Conservation (phyloP, 2,329 filamentous ascomycete genomes). For the Podosphaera aphanis region DNA sequence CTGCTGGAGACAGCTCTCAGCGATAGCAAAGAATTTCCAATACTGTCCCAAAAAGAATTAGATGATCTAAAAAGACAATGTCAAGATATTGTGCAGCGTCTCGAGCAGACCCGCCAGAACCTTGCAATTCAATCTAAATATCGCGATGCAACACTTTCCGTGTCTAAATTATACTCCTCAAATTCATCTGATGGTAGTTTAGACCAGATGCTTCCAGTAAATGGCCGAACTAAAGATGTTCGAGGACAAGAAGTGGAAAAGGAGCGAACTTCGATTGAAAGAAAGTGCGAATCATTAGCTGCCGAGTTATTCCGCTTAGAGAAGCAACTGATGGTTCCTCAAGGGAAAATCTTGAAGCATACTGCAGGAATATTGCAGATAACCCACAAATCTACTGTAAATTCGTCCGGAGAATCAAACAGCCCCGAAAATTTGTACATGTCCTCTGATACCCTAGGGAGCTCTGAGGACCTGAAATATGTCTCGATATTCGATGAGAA, state of each 20-base stretch:
- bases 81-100: constrained; percentile 45
- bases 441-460: constrained; percentile 36
- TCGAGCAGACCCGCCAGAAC: constrained; percentile 62
- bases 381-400: constrained; percentile 53
- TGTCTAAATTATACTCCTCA: constrained; percentile 58
- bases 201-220: constrained; percentile 13
- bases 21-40: constrained; percentile 66
- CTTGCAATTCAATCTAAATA: constrained; percentile 81
- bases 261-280: constrained; percentile 50
- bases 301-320: constrained; percentile 61
- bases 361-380: constrained; percentile 81
- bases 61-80: constrained; percentile 79
- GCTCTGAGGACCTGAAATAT: constrained; percentile 28
- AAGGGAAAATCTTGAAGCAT: constrained; percentile 60
- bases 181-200: constrained; percentile 22
- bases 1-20: constrained; percentile 80
- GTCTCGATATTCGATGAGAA: constrained; percentile 53
- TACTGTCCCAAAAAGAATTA: constrained; percentile 77
- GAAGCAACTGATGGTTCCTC: constrained; percentile 49
- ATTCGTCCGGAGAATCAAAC: constrained; percentile 31
- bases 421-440: constrained; percentile 59
- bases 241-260: constrained; percentile 38
- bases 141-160: constrained; percentile 71
- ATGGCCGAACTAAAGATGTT: constrained; percentile 19
- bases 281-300: constrained; percentile 67